Evolutionary conservation across 495 filamentous ascomycete species (phyloP), one percentile per base, ranked within the genome.

Genomic region (Penicillium crystallinum): DNA sequence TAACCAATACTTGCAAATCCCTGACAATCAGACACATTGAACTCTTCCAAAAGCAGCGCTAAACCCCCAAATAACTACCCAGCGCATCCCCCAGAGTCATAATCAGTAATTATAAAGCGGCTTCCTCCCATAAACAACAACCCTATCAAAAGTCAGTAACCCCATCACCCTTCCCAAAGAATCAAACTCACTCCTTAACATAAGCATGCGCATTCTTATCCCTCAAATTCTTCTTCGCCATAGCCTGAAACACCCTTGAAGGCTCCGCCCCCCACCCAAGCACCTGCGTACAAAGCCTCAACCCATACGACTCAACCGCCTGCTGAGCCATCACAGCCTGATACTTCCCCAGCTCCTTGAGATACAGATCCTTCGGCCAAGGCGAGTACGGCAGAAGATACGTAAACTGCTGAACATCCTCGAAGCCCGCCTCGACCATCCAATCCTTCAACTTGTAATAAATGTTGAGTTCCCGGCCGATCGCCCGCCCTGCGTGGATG

Each of bases 321-420:
- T 84, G 72, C 34, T 83, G 63, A 12, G 84, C 78, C 56, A 85
- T 77, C 5, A 81, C 59, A 36, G 83, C 63, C 53, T 86, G 81
- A 25, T 78, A 82, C 53, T 74, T 72, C 58, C 85, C 85, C 21
- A 88, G 77, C 47, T 78, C 79, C 64, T 87, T 88, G 55, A 87
- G 63, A 35, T 74, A 69, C 17, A 75, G 77, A 54, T 88, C 84
- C 56, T 75, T 81, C 10, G 84, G 75, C 86, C 86, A 90, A 3
- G 77, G 74, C 3, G 83, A 85, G 53, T 86, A 75, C 4, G 86
- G 86, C 46, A 86, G 70, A 41, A 82, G 79, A 48, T 81, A 81
- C 8, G 77, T 66, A 17, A 65, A 64, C 54, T 84, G 74, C 21
- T 72, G 74, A 29, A 87, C 77, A 55, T 86, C 82, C 37, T 73